Evolutionary conservation across 148 eudicot species (phyloP).

Genomic region (Cornus florida): DNA sequence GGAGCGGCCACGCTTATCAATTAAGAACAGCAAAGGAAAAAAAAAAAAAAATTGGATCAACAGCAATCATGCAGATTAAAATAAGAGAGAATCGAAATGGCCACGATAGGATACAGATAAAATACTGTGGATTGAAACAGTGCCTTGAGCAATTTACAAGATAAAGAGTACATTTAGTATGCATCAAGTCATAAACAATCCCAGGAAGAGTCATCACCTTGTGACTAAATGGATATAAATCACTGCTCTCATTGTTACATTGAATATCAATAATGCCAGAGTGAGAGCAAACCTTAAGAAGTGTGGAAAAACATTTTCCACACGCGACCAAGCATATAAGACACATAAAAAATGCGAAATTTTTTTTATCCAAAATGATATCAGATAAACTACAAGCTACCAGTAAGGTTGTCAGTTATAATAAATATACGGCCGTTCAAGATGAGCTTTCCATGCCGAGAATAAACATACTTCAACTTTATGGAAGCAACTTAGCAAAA

Average conservation of each 20-base stretch:
- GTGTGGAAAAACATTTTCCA: not conserved
- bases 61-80: too few relatives aligned
- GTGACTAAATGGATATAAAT: not conserved
- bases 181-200: not conserved
- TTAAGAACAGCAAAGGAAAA: too few relatives aligned
- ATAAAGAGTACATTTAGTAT: too few relatives aligned
- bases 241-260: not conserved
- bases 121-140: not conserved
- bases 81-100: too few relatives aligned
- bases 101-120: too few relatives aligned
- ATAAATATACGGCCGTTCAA: not conserved
- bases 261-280: not conserved
- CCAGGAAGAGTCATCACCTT: not conserved
- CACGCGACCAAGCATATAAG: not conserved
- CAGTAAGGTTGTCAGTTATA: not conserved
- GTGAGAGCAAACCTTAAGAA: not conserved
- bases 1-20: too few relatives aligned
- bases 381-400: not conserved
- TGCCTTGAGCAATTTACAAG: not conserved
- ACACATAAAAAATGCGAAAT: not conserved
- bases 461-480: not conserved
- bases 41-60: too few relatives aligned
- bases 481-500: conserved; percentile 4
- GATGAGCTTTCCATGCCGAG: conserved; percentile 16
- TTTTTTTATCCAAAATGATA: not conserved